phyloP scores from a whole-genome alignment of 345 rosid species.

The Eutrema heterophyllum region DNA sequence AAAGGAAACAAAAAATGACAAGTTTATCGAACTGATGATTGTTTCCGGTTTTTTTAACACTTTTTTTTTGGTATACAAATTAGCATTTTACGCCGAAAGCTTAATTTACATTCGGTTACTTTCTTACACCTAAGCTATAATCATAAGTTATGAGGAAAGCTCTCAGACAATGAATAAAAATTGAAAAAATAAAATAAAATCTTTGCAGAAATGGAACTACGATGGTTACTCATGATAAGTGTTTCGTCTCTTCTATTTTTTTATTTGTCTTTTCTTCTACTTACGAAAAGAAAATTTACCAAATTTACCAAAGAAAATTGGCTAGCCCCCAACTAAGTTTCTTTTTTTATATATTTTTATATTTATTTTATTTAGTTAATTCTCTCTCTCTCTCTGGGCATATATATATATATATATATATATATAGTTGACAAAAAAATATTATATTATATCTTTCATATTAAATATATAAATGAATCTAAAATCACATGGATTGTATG shows the following conservation, averaged over 20 bases:
- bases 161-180: background rate
- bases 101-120: constrained; percentile 1
- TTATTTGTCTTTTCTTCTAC: constrained; percentile 6
- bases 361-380: background rate
- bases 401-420: background rate
- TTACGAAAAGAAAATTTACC: background rate
- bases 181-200: background rate
- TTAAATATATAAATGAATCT: background rate
- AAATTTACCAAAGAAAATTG: no score
- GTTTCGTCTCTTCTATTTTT: constrained; percentile 15
- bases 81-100: constrained; percentile 26
- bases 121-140: constrained; percentile 21
- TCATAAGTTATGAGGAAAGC: constrained; percentile 8
- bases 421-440: no score
- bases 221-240: constrained; percentile 21
- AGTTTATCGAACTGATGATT: constrained; percentile 10
- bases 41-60: background rate
- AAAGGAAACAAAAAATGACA: background rate
- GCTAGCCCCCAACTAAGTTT: constrained; percentile 5
- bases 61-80: background rate
- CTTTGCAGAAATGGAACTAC: background rate
- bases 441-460: background rate
- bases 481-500: background rate
- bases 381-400: background rate
- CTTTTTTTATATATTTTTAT: background rate